Percentiles rank a stretch among this genome's conserved stretches.
Evolutionary conservation across 345 rosid species (phyloP).

Genomic region (Rhodomyrtus tomentosa): DNA sequence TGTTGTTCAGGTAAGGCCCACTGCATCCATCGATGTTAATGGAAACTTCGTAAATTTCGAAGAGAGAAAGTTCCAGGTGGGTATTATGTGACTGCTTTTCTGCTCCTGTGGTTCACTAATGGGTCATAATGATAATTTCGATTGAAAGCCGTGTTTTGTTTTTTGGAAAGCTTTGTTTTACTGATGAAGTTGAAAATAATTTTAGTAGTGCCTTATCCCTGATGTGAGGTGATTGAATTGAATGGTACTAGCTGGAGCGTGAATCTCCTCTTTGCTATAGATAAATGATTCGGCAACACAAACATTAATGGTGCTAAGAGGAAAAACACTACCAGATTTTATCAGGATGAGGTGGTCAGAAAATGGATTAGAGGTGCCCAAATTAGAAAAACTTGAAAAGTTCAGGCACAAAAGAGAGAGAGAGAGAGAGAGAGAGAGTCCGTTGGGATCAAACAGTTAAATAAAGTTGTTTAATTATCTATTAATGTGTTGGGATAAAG

Average conservation of each 20-base stretch:
- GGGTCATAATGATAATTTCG: neutral
- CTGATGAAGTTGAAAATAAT: neutral
- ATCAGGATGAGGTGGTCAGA: neutral
- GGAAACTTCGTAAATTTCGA: neutral
- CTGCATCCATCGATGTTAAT: neutral
- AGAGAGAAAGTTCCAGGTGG: conserved; percentile 1
- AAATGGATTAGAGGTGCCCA: neutral
- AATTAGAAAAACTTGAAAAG: neutral
- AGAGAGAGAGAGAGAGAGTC: neutral
- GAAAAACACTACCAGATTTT: neutral
- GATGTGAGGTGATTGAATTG: neutral
- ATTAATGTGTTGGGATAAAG: too few species aligned
- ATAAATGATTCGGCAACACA: neutral
- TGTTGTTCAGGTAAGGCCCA: conserved; percentile 18
- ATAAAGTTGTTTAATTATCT: neutral
- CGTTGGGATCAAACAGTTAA: neutral
- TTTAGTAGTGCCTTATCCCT: neutral
- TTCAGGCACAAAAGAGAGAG: neutral
- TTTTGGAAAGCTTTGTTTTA: neutral
- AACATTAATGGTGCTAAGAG: neutral
- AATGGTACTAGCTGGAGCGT: neutral
- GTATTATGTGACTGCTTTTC: neutral
- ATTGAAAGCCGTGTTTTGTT: neutral
- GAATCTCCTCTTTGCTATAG: neutral
- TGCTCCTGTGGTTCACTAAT: neutral